Base-by-base conservation (phyloP, 768 basidiomycete species). In the Lentinula sp. region DNA sequence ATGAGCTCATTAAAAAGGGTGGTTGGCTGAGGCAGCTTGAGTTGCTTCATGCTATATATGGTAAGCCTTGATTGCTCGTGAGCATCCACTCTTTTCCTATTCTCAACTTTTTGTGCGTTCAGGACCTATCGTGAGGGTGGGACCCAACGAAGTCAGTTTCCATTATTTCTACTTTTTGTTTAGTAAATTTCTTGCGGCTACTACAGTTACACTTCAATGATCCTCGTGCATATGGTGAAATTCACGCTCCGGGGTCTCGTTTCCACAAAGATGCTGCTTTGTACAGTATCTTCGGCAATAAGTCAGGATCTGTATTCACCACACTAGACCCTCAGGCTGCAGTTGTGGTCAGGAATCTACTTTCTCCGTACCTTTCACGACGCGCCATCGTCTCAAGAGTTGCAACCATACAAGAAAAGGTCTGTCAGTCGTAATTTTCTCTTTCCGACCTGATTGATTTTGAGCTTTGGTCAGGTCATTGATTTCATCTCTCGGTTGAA, bases 91-190 rank as follows among this genome's bases (percentile, higher is more conserved):
- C 7, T n/a, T 12, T 20, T 13, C 13, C 23, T 13, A 20, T 5
- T 15, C 20, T 42, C 9, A 49, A 15, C n/a, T 10, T 13, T 28
- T 28, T 33, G 10, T 61, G n/a, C 1, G 5, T 4, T 10, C 23
- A 70, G 70, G 70, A 8, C 64, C 66, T 58, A 64, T 71, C 33
- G 65, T 70, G 39, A 61, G 70, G 42, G 49, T 70, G 18, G 66
- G 66, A n/a, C 70, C 70, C 1, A 68, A 70, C 60, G 62, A 68
- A 63, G 70, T 71, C 36, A 23, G 64, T 39, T 39, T 39, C 2
- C 37, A 8, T 9, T 52, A 56, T 20, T 57, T 46, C 20, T 28
- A 35, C 16, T 9, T 35, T 43, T 58, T n/a, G 39, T 56, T 50
- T 43, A 33, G 6, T 18, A 8, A 43, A 0, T 13, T 32, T n/a